A percentile compares a stretch with the other conserved stretches of the same genome.
Conservation (phyloP, 2,329 filamentous ascomycete genomes). For the Ceratocystis diversiconidia region DNA sequence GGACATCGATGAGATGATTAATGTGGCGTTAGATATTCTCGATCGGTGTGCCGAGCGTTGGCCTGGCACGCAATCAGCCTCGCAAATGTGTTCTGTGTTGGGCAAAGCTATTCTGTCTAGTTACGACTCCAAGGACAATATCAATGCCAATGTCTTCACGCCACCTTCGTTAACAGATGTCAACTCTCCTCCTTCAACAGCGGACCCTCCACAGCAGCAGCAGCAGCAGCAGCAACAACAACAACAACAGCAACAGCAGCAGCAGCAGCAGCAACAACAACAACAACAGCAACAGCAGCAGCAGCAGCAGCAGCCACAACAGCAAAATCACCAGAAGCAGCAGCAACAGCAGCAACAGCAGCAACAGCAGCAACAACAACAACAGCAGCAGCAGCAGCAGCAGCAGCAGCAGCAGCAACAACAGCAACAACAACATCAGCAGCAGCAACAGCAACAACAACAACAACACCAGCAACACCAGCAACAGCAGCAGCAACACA, state of each 20-base stretch:
- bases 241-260: conserved; percentile 18
- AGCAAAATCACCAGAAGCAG: conserved; percentile 8
- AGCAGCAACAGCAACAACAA: background rate
- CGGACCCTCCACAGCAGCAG: conserved; percentile 20
- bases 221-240: background rate
- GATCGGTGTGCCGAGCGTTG: conserved; percentile 71
- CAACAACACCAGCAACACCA: conserved; percentile 10
- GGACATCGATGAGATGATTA: conserved; percentile 61
- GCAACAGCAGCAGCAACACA: background rate
- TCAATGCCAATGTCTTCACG: conserved; percentile 28
- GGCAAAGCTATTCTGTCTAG: conserved; percentile 75
- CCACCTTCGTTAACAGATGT: conserved; percentile 36
- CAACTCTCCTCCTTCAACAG: conserved; percentile 33
- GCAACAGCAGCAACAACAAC: conserved; percentile 17
- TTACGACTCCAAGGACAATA: conserved; percentile 49
- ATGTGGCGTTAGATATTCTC: conserved; percentile 63
- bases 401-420: conserved; percentile 16
- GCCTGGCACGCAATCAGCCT: conserved; percentile 77
- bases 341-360: conserved; percentile 18
- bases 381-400: background rate
- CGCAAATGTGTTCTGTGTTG: conserved; percentile 75
- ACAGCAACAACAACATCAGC: background rate
- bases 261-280: too few relatives aligned
- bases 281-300: conserved; percentile 20
- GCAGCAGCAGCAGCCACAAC: conserved; percentile 14